Evolutionary conservation across 495 filamentous ascomycete species (phyloP).

Genomic region (Neurospora sp.): DNA sequence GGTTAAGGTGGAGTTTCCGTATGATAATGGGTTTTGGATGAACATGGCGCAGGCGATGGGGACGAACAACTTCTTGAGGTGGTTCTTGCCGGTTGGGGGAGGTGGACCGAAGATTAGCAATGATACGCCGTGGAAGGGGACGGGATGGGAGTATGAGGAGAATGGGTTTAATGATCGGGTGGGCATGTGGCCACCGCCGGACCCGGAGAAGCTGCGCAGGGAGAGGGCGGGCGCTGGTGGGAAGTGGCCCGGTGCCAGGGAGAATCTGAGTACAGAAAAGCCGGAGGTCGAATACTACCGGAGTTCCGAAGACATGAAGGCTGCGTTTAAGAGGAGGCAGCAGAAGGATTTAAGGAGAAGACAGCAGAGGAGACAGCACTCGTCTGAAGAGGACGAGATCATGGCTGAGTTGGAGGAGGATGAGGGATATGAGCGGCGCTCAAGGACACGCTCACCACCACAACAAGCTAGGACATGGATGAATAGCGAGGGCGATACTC

Average conservation of each 20-base stretch:
- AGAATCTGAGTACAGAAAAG: background rate
- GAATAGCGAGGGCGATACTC: conserved; percentile 74
- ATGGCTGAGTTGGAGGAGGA: conserved; percentile 36
- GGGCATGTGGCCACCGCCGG: conserved; percentile 72
- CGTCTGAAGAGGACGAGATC: conserved; percentile 23
- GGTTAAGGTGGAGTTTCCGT: conserved; percentile 67
- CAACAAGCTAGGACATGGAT: conserved; percentile 48
- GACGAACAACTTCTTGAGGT: conserved; percentile 72
- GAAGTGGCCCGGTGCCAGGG: conserved; percentile 21
- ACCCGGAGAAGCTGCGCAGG: conserved; percentile 70
- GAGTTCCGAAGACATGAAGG: conserved; percentile 18
- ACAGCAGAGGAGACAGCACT: conserved; percentile 36
- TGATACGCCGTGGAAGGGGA: conserved; percentile 8
- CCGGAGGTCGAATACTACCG: conserved; percentile 9
- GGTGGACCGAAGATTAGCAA: conserved; percentile 25
- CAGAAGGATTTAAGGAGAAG: conserved; percentile 35
- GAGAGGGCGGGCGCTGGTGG: conserved; percentile 12
- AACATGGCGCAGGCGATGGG: conserved; percentile 81
- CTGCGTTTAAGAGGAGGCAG: conserved; percentile 27
- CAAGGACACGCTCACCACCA: conserved; percentile 25
- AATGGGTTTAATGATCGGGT: conserved; percentile 77
- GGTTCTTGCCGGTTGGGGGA: conserved; percentile 39
- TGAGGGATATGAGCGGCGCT: conserved; percentile 22
- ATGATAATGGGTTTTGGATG: conserved; percentile 81
- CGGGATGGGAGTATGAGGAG: conserved; percentile 61